These are phyloP conservation scores for Vitis hybrid DNA, from an alignment of 177 flowering plant genomes.

Conservation along the genomic window DNA sequence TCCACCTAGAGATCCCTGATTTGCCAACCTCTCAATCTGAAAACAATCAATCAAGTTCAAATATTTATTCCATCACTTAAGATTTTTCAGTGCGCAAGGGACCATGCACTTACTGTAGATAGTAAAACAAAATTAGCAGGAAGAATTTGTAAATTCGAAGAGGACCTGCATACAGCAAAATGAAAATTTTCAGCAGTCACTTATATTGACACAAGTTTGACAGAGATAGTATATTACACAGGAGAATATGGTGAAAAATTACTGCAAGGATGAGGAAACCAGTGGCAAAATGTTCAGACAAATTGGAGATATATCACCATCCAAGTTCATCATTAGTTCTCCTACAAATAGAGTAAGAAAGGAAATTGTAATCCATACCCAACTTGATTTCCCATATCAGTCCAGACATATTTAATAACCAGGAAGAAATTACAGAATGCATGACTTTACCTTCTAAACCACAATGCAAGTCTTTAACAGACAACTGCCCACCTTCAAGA, in stretches of 20 bases:
- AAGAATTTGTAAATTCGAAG: constrained; percentile 55
- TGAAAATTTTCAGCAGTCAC: constrained; percentile 13
- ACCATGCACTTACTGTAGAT: constrained; percentile 49
- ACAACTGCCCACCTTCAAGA: constrained; percentile 58
- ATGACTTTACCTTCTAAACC: constrained; percentile 62
- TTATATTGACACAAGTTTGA: constrained; percentile 3
- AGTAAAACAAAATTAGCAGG: constrained; percentile 68
- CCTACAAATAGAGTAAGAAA: constrained; percentile 40
- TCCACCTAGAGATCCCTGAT: constrained; percentile 89
- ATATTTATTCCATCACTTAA: background rate
- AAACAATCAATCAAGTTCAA: background rate
- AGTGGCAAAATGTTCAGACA: constrained; percentile 76
- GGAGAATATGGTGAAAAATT: constrained; percentile 15
- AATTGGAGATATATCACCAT: constrained; percentile 80
- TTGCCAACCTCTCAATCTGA: constrained; percentile 76
- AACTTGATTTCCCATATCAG: background rate
- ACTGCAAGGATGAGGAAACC: constrained; percentile 50
- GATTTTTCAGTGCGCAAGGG: background rate
- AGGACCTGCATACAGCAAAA: constrained; percentile 42
- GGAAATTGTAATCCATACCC: background rate
- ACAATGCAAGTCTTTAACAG: constrained; percentile 31
- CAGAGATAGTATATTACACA: background rate
- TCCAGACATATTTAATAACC: constrained; percentile 1
- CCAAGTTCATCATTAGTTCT: constrained; percentile 90
- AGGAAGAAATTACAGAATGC: background rate